Evolutionary conservation across 2,329 filamentous ascomycete genomes (phyloP).

Genomic region (Aspergillus pseudoglaucus): DNA sequence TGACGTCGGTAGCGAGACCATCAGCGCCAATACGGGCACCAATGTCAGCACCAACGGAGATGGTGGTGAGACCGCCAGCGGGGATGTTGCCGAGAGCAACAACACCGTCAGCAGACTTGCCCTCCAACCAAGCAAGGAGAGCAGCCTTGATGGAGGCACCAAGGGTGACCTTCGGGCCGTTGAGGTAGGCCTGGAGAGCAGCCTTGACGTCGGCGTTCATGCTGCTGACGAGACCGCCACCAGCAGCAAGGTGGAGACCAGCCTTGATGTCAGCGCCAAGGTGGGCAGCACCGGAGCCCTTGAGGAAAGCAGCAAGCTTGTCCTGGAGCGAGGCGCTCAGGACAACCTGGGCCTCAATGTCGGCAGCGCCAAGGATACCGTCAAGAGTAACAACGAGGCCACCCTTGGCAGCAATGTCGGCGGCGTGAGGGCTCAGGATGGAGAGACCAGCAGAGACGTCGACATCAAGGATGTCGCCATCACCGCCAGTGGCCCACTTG

Average conservation of each 20-base stretch:
- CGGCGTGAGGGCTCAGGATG: slow-evolving; percentile 28
- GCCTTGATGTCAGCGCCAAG: slow-evolving; percentile 25
- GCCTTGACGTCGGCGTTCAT: slow-evolving; percentile 27
- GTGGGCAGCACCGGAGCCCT: slow-evolving; percentile 9
- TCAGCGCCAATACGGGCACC: slow-evolving; percentile 21
- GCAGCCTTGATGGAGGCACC: slow-evolving; percentile 21
- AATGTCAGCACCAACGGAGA: slow-evolving; percentile 29
- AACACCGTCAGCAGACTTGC: slow-evolving; percentile 20
- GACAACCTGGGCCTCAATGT: slow-evolving; percentile 23
- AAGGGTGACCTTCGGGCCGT: slow-evolving; percentile 21
- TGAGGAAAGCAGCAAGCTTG: slow-evolving; percentile 24
- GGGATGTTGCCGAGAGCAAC: slow-evolving; percentile 22
- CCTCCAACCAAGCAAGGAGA: slow-evolving; percentile 28
- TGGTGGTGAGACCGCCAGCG: slow-evolving; percentile 20
- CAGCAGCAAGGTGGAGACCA: slow-evolving; percentile 28
- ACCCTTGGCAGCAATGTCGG: slow-evolving; percentile 30
- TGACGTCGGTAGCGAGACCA: slow-evolving; percentile 23
- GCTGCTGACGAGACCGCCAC: slow-evolving; percentile 25
- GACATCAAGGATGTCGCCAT: slow-evolving; percentile 17
- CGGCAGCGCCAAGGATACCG: slow-evolving; percentile 26
- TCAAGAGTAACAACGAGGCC: slow-evolving; percentile 31
- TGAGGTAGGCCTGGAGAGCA: slow-evolving; percentile 26
- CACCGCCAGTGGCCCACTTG: slow-evolving; percentile 26
- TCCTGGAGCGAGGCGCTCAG: slow-evolving; percentile 24
- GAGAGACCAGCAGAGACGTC: slow-evolving; percentile 25